Percentiles rank a stretch among this genome's conserved stretches.
These are phyloP conservation scores for Penicillium chermesinum DNA, from an alignment of 495 filamentous ascomycete genomes.

Conservation along the genomic window DNA sequence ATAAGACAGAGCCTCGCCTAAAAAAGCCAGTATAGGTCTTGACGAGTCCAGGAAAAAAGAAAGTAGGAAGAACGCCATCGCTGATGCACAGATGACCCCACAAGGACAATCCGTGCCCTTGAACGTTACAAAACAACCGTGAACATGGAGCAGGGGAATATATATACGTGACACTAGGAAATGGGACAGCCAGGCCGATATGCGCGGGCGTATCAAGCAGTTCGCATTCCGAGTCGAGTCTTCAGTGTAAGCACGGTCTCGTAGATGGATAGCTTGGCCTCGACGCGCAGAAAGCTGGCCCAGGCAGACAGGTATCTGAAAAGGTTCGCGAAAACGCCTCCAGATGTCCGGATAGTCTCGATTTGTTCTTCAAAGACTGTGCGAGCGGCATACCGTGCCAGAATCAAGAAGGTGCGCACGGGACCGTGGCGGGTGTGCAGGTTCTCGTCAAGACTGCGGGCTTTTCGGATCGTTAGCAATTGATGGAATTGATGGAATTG, in stretches of 20 bases:
- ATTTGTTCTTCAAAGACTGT: constrained; percentile 86
- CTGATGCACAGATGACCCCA: constrained; percentile 29
- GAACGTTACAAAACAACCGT: constrained; percentile 14
- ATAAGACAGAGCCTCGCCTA: too few relatives aligned
- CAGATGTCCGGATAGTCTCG: constrained; percentile 56
- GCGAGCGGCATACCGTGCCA: constrained; percentile 85
- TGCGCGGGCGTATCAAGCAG: constrained; percentile 1
- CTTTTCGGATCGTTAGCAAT: constrained; percentile 28
- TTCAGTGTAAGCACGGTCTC: constrained; percentile 48
- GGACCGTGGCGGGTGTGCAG: constrained; percentile 86
- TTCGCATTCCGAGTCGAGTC: constrained; percentile 34
- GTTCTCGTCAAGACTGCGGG: constrained; percentile 88
- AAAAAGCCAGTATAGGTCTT: too few relatives aligned
- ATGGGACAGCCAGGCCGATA: neutral
- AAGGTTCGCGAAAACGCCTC: constrained; percentile 56
- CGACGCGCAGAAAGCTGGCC: constrained; percentile 55
- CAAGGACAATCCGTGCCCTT: constrained; percentile 23
- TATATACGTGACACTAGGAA: constrained; percentile 4
- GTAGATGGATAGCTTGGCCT: constrained; percentile 58
- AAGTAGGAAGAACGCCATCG: constrained; percentile 26
- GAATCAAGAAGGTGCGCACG: constrained; percentile 83
- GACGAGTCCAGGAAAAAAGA: too few relatives aligned
- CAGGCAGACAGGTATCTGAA: constrained; percentile 52
- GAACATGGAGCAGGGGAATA: constrained; percentile 11
- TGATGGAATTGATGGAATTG: neutral